Evolutionary conservation across 1,284 basidiomycete genomes (phyloP).

Genomic region (Cystobasidiaceae sp.): DNA sequence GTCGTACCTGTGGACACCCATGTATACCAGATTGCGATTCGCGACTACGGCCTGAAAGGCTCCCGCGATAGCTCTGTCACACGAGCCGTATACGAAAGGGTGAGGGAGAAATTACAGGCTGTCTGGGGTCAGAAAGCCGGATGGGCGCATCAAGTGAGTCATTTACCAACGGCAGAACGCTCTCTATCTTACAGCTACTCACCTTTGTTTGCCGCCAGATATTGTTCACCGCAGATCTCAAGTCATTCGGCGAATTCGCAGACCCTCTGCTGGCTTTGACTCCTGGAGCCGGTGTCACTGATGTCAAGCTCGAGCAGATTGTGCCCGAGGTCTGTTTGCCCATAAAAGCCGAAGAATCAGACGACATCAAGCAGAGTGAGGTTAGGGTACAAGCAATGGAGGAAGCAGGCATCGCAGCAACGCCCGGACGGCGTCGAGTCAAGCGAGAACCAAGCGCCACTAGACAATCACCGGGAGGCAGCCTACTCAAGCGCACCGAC

Average conservation of each 20-base stretch:
- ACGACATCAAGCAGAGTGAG: too few relatives aligned
- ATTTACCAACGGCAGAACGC: background rate
- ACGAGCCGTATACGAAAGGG: conserved; percentile 68
- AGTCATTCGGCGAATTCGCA: conserved; percentile 25
- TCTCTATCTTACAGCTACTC: background rate
- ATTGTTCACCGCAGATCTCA: conserved; percentile 32
- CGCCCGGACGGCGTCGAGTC: too few relatives aligned
- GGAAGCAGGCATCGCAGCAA: too few relatives aligned
- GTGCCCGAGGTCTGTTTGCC: too few relatives aligned
- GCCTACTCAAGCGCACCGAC: too few relatives aligned
- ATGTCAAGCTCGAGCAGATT: too few relatives aligned
- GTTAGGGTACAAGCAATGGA: too few relatives aligned
- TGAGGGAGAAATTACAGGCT: conserved; percentile 59
- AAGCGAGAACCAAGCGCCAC: too few relatives aligned
- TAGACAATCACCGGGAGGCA: too few relatives aligned
- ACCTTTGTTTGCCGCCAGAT: conserved; percentile 24
- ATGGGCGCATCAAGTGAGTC: conserved; percentile 77
- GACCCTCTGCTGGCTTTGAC: conserved; percentile 20
- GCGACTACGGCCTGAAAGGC: conserved; percentile 58
- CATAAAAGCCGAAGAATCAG: too few relatives aligned
- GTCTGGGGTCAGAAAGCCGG: conserved; percentile 76
- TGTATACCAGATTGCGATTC: conserved; percentile 52
- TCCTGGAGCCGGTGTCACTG: background rate
- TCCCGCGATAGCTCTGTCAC: conserved; percentile 60
- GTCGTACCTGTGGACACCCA: conserved; percentile 91